A percentile compares a stretch with the other conserved stretches of the same genome.
phyloP scores from a whole-genome alignment of 768 basidiomycete genomes.

The Agaricus subrufescens region DNA sequence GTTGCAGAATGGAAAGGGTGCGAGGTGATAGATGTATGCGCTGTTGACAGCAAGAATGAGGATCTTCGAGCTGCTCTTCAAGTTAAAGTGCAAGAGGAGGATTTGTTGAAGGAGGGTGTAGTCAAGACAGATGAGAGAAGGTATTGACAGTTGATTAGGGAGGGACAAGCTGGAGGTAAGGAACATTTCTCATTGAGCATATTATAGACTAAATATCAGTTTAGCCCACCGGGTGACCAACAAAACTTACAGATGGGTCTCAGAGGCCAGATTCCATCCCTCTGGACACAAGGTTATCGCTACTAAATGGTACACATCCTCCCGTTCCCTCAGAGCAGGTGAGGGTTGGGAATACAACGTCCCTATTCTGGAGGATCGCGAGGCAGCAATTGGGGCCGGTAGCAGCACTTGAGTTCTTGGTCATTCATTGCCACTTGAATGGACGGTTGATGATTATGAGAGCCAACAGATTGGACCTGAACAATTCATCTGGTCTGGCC shows the following conservation, averaged over 20 bases:
- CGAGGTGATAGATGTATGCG: no score
- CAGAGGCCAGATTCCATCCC: constrained; percentile 68
- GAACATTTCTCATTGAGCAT: background rate
- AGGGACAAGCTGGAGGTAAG: constrained; percentile 50
- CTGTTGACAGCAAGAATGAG: no score
- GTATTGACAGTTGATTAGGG: constrained; percentile 44
- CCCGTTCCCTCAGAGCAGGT: no score
- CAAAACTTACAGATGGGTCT: constrained; percentile 69
- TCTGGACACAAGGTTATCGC: constrained; percentile 58
- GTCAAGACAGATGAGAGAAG: constrained; percentile 33
- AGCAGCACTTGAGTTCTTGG: constrained; percentile 53
- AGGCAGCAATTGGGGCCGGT: constrained; percentile 29
- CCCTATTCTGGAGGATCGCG: constrained; percentile 31
- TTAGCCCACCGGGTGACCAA: constrained; percentile 55
- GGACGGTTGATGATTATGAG: constrained; percentile 26
- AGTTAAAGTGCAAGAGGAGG: no score
- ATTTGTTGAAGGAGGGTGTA: no score
- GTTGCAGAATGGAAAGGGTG: no score
- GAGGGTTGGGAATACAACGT: constrained; percentile 38
- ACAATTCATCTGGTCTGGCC: constrained; percentile 58
- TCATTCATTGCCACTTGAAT: constrained; percentile 54
- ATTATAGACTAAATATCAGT: background rate
- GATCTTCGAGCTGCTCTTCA: no score
- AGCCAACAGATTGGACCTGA: constrained; percentile 23
- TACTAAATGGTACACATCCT: no score